Evolutionary conservation across 306 rosid genomes (phyloP), one percentile per base, ranked within the genome.

Genomic region (Prunus salicina): DNA sequence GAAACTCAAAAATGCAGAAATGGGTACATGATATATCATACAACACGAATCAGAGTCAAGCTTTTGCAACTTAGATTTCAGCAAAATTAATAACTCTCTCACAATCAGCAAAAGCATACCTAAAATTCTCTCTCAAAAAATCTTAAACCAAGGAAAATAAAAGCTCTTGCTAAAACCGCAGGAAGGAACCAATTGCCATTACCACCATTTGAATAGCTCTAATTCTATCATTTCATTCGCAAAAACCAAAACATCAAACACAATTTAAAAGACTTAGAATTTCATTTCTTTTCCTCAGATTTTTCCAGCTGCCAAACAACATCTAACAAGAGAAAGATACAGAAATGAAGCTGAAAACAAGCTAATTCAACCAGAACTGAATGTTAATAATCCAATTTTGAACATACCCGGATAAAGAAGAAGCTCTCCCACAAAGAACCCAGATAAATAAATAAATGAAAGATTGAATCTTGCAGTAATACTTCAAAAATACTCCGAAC

Each of bases 401-500:
- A 20, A 62, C 81, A 67, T 74, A 80, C 82, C 83, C 85, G 74
- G 66, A 46, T 67, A 49, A 43, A 66, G 74, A 57, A 77, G 76
- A 57, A 77, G 76, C 77, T 51, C 55, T 13, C 55, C 50, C 45
- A 41, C 50, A 49, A 22, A 30, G 28, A 25, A 14, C 56, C 72
- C 43, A 57, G 43, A 14, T 55, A 27, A 72, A 27, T n/a, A 22
- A 50, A 24, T 38, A 38, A 38, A 38, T 38, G 2, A 60, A 73
- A 60, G n/a, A 45, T 5, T 27, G 25, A 46, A 60, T 15, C 68
- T 70, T 69, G 13, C 55, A 45, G 46, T 41, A 65, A 51, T 24
- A 43, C 80, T 74, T 74, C 73, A 73, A 47, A 78, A 46, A 22
- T 8, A 69, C 68, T 74, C 60, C 14, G 67, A 34, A 52, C 43